These are phyloP conservation scores for Benincasa hispida DNA, from an alignment of 306 rosid genomes.

Conservation along the genomic window DNA sequence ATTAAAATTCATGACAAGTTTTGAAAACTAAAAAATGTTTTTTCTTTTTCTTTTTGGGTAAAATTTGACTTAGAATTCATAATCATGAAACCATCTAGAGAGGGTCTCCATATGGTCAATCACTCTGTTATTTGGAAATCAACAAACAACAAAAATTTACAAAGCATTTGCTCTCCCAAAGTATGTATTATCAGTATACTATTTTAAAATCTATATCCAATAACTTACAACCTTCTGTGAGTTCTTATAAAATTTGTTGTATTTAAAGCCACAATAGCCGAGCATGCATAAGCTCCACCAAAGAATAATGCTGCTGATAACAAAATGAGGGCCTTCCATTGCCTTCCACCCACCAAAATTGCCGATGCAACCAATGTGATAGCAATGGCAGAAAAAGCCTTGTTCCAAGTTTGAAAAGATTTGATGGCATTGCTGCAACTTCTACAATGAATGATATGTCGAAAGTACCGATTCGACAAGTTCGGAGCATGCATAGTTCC, in stretches of 20 bases:
- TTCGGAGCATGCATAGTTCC: slow-evolving; percentile 79
- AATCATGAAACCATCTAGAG: too few relatives aligned
- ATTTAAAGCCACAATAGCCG: slow-evolving; percentile 51
- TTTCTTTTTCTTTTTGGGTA: too few relatives aligned
- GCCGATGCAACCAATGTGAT: slow-evolving; percentile 37
- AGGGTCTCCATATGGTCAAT: neutral
- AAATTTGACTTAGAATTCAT: too few relatives aligned
- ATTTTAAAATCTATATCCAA: neutral
- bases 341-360: slow-evolving; percentile 54
- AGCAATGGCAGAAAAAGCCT: slow-evolving; percentile 42
- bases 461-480: slow-evolving; percentile 67
- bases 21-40: too few relatives aligned
- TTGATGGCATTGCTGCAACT: slow-evolving; percentile 55
- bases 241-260: slow-evolving; percentile 80
- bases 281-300: slow-evolving; percentile 59
- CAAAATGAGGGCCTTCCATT: slow-evolving; percentile 62
- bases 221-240: slow-evolving; percentile 67
- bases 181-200: neutral
- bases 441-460: slow-evolving; percentile 79
- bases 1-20: too few relatives aligned
- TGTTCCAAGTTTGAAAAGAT: slow-evolving; percentile 72
- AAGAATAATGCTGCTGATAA: slow-evolving; percentile 43
- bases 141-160: neutral
- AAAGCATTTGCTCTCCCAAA: neutral
- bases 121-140: neutral